phyloP scores from a whole-genome alignment of 257 asterid species.

The Eustoma russellianum region DNA sequence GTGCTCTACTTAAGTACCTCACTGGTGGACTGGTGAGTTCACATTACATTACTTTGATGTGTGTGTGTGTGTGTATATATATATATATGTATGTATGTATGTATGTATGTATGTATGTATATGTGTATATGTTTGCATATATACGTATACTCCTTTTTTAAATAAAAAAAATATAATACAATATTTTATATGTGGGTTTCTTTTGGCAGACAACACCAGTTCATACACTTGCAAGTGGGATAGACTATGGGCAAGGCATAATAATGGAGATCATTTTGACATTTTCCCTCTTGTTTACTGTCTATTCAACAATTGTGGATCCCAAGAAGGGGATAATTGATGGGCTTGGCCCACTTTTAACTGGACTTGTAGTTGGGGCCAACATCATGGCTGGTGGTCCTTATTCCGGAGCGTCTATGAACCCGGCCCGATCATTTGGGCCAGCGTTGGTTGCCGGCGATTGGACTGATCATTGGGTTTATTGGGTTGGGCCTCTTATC shows the following conservation, averaged over 20 bases:
- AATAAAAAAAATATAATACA: too few relatives aligned
- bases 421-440: slow-evolving; percentile 90
- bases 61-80: too few relatives aligned
- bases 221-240: slow-evolving; percentile 69
- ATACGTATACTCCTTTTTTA: too few relatives aligned
- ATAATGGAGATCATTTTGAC: slow-evolving; percentile 81
- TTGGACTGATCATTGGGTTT: slow-evolving; percentile 97
- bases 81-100: too few relatives aligned
- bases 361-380: slow-evolving; percentile 89
- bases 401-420: slow-evolving; percentile 89
- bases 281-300: slow-evolving; percentile 72
- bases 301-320: slow-evolving; percentile 84
- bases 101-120: too few relatives aligned
- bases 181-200: too few relatives aligned
- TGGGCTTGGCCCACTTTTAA: slow-evolving; percentile 77
- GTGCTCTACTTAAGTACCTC: slow-evolving; percentile 59
- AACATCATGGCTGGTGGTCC: slow-evolving; percentile 94
- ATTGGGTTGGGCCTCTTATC: slow-evolving; percentile 88
- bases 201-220: slow-evolving; percentile 55
- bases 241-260: slow-evolving; percentile 54
- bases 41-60: too few relatives aligned
- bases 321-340: slow-evolving; percentile 76
- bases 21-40: slow-evolving; percentile 71
- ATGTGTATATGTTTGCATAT: too few relatives aligned
- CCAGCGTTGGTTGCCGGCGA: slow-evolving; percentile 84